Evolutionary conservation across 2,329 filamentous ascomycete species (phyloP), one percentile per base, ranked within the genome.

Genomic region (Pestalotiopsis sp.): DNA sequence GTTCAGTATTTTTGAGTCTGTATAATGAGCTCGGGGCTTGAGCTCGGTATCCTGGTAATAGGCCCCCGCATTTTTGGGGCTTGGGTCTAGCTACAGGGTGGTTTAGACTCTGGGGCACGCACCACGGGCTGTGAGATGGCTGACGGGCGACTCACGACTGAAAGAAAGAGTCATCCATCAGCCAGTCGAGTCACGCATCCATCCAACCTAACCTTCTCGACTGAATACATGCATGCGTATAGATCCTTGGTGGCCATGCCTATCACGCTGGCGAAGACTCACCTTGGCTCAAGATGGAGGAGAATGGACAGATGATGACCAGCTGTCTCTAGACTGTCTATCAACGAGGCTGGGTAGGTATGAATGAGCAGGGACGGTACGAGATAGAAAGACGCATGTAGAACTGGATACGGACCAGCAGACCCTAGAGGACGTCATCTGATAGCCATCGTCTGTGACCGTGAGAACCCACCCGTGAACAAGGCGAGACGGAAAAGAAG

Each of bases 141-240:
- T 52, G 41, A 20, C 7, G 45, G 17, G 45, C 45, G 45, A 52
- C 45, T 52, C 45, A n/a, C 7, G 17, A n/a, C 45, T 52, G 45
- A n/a, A 23, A 39, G 59, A 61, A 27, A 31, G 31, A 31, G 31
- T 31, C 31, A 31, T 31, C 38, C 59, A 61, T 23, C 59, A 62
- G 59, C 27, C 59, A 36, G 27, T 62, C 31, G 59, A 62, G 59
- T 62, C 59, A 62, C 59, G 59, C 57, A 59, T 52, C 57, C 31
- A 36, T 36, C 31, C 31, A 36, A 36, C 31, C 31, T 36, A 36
- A 36, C 9, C 9, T 36, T 36, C 6, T 36, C 9, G 31, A 36
- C 31, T 36, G 31, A 7, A 9, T 36, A 9, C 31, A 36, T 36
- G 31, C 31, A 36, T 6, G 31, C 31, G 31, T 36, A 7, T 6